Percentiles rank a stretch among this genome's conserved stretches.
phyloP scores from a whole-genome alignment of 768 basidiomycete species.

The Suillus sp. region DNA sequence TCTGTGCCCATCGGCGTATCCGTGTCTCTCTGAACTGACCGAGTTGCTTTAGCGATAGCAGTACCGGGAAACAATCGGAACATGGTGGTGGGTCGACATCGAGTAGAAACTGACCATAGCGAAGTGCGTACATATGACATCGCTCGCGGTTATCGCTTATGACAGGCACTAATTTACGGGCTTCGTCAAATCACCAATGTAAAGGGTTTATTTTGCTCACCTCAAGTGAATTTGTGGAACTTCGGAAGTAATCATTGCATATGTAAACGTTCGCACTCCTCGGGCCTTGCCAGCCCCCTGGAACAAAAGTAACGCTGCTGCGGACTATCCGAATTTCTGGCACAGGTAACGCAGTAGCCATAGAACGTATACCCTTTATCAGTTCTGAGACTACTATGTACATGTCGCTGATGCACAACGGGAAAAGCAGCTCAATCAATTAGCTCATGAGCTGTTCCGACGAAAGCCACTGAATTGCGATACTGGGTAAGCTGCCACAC shows the following conservation, averaged over 20 bases:
- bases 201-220: conserved; percentile 33
- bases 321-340: conserved; percentile 70
- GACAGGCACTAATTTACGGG: conserved; percentile 44
- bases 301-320: conserved; percentile 80
- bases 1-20: no score
- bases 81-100: no score
- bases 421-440: conserved; percentile 81
- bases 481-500: conserved; percentile 29
- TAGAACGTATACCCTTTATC: conserved; percentile 90
- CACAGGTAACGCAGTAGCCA: conserved; percentile 85
- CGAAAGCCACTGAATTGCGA: conserved; percentile 75
- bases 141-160: conserved; percentile 47
- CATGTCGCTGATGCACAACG: conserved; percentile 67
- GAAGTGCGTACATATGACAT: no score
- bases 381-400: conserved; percentile 89
- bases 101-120: no score
- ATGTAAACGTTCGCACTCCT: conserved; percentile 63
- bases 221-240: conserved; percentile 53
- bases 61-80: no score
- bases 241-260: conserved; percentile 71
- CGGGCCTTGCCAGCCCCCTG: conserved; percentile 76
- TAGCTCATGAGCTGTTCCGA: conserved; percentile 79
- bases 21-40: no score
- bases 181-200: background rate
- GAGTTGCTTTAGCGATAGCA: conserved; percentile 33